A percentile compares a stretch with the other conserved stretches of the same genome.
phyloP scores from a whole-genome alignment of 306 rosid species.

The Albizia julibrissin region DNA sequence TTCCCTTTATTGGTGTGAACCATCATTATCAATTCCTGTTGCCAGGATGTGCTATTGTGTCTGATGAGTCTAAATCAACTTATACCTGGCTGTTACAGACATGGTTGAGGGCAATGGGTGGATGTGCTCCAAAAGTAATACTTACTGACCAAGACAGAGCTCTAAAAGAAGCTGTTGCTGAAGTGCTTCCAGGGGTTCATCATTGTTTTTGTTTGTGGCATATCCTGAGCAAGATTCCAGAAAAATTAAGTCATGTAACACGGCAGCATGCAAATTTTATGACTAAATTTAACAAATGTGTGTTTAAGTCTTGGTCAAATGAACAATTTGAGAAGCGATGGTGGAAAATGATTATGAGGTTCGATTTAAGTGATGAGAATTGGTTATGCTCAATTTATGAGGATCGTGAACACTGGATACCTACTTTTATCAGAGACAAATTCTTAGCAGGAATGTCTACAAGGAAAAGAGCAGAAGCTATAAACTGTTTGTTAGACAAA shows the following conservation, averaged over 20 bases:
- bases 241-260: conserved; percentile 55
- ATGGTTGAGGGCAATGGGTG: conserved; percentile 80
- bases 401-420: conserved; percentile 63
- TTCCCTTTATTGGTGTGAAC: conserved; percentile 75
- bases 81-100: conserved; percentile 60
- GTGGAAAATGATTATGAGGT: conserved; percentile 61
- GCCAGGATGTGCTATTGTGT: conserved; percentile 75
- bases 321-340: conserved; percentile 80
- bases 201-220: conserved; percentile 78
- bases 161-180: conserved; percentile 50
- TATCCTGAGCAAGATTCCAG: conserved; percentile 65
- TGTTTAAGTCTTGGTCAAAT: conserved; percentile 58
- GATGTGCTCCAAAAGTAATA: conserved; percentile 63
- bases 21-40: conserved; percentile 72
- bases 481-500: conserved; percentile 65
- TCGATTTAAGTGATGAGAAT: conserved; percentile 52
- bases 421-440: conserved; percentile 51
- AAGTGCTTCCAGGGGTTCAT: conserved; percentile 53
- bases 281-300: conserved; percentile 62
- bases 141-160: conserved; percentile 61
- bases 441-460: conserved; percentile 75
- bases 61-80: conserved; percentile 57
- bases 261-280: conserved; percentile 56
- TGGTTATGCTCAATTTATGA: conserved; percentile 57
- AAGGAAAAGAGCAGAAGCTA: conserved; percentile 59